A percentile compares a stretch with the other conserved stretches of the same genome.
Evolutionary conservation across 352 stramenopile genomes (phyloP).

Genomic region (Thraustochytrium sp.): DNA sequence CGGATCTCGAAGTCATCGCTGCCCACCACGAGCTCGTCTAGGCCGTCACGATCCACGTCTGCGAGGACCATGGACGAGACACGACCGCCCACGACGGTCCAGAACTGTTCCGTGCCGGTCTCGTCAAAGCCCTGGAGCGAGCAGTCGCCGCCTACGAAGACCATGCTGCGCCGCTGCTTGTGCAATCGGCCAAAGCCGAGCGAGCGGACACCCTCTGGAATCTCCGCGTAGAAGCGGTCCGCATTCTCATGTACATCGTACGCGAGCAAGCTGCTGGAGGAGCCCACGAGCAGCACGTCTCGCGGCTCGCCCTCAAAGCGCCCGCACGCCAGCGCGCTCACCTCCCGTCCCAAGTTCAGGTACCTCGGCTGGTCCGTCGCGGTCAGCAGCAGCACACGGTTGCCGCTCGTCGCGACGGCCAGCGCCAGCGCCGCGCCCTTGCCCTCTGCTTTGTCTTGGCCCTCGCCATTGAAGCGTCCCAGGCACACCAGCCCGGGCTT

Average conservation of each 20-base stretch:
- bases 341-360: conserved; percentile 82
- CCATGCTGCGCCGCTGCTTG: conserved; percentile 55
- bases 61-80: conserved; percentile 66
- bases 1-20: conserved; percentile 83
- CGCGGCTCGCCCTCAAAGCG: conserved; percentile 49
- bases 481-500: conserved; percentile 11
- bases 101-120: conserved; percentile 74
- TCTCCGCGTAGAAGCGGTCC: conserved; percentile 81
- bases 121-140: conserved; percentile 75
- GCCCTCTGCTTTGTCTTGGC: conserved; percentile 51
- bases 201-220: conserved; percentile 50
- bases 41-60: conserved; percentile 24
- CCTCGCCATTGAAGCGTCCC: background rate
- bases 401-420: conserved; percentile 70
- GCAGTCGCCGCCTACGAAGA: conserved; percentile 83
- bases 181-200: conserved; percentile 45
- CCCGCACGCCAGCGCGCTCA: conserved; percentile 66
- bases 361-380: conserved; percentile 59
- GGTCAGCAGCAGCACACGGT: conserved; percentile 78
- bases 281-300: conserved; percentile 78
- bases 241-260: conserved; percentile 87
- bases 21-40: conserved; percentile 69
- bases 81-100: conserved; percentile 82
- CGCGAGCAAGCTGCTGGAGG: conserved; percentile 74
- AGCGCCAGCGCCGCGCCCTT: conserved; percentile 47